Evolutionary conservation across 805 yeast genomes (phyloP).

Genomic region (Ogataea pini): DNA sequence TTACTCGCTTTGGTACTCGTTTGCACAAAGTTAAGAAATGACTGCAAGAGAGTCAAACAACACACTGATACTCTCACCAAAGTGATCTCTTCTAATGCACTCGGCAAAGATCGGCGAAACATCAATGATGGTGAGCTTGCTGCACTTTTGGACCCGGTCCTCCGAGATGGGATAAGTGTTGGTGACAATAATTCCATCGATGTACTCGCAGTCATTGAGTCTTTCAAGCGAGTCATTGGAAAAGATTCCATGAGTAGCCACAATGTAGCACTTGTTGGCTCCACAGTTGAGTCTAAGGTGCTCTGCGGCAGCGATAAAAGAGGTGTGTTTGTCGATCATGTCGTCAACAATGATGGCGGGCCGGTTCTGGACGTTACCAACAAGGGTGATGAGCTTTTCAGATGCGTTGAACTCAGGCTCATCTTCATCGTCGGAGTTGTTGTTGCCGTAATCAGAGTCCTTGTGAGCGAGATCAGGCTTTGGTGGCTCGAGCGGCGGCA

Average conservation of each 20-base stretch:
- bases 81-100: slow-evolving; percentile 97
- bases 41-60: slow-evolving; percentile 84
- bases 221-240: slow-evolving; percentile 82
- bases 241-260: slow-evolving; percentile 96
- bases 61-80: slow-evolving; percentile 95
- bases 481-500: slow-evolving; percentile 10
- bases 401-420: slow-evolving; percentile 59
- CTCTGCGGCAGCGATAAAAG: slow-evolving; percentile 97
- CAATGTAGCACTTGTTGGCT: slow-evolving; percentile 83
- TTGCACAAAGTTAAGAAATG: slow-evolving; percentile 33
- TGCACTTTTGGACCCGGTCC: slow-evolving; percentile 54
- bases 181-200: slow-evolving; percentile 91
- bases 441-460: slow-evolving; percentile 58
- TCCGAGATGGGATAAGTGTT: slow-evolving; percentile 90
- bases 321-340: slow-evolving; percentile 93
- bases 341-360: slow-evolving; percentile 95
- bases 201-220: slow-evolving; percentile 73
- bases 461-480: slow-evolving; percentile 25
- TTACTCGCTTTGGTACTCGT: too few relatives aligned
- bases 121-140: slow-evolving; percentile 84
- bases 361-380: slow-evolving; percentile 90
- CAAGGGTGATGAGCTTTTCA: slow-evolving; percentile 92
- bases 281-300: slow-evolving; percentile 96
- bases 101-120: slow-evolving; percentile 96
- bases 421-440: slow-evolving; percentile 87